These are phyloP conservation scores for Sporothrix sp. DNA, from an alignment of 2,329 filamentous ascomycete genomes.

Conservation along the genomic window DNA sequence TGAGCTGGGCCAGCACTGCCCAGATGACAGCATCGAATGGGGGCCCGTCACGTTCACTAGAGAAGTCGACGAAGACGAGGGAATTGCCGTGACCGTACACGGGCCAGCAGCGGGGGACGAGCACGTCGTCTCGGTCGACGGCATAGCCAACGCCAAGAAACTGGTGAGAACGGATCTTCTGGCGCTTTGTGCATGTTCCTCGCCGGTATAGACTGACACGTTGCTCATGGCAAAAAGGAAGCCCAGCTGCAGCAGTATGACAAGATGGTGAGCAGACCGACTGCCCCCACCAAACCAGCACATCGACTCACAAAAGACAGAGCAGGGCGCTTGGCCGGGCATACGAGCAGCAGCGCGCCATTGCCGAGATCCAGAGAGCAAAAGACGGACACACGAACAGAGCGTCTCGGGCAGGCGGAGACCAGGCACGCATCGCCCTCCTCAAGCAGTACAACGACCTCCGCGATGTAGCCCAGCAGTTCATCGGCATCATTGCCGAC, in stretches of 20 bases:
- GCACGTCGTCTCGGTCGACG: neutral
- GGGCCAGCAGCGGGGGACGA: neutral
- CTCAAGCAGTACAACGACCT: conserved; percentile 30
- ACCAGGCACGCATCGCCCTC: conserved; percentile 20
- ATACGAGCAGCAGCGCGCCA: neutral
- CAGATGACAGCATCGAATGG: neutral
- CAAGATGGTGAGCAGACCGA: conserved; percentile 5
- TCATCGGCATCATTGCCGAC: conserved; percentile 31
- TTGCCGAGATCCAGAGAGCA: neutral
- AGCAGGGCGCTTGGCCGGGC: conserved; percentile 9
- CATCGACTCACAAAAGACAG: no score
- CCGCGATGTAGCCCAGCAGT: conserved; percentile 30
- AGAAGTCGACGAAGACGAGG: neutral
- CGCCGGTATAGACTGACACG: neutral
- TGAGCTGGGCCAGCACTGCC: no score
- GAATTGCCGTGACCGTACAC: neutral
- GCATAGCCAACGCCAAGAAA: neutral
- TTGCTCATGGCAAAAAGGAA: neutral
- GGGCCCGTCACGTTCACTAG: neutral
- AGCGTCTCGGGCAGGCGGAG: neutral
- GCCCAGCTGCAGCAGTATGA: conserved; percentile 1
- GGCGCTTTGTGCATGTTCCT: neutral
- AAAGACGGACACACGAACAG: neutral
- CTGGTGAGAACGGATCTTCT: neutral
- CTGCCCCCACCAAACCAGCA: neutral